phyloP scores from a whole-genome alignment of 306 rosid genomes.

The Citrullus colocynthis region DNA sequence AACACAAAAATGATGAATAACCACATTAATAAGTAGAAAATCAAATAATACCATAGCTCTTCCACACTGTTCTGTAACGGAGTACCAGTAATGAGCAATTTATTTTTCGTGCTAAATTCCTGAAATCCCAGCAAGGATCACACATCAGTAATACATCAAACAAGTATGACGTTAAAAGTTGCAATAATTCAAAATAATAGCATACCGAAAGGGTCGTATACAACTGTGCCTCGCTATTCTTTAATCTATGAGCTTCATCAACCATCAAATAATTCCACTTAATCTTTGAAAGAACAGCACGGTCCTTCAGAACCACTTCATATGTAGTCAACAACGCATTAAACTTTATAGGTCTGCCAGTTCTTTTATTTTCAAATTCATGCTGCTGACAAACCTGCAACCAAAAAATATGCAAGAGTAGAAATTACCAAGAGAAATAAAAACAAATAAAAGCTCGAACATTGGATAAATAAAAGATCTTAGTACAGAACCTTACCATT shows the following conservation, averaged over 20 bases:
- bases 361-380: slow-evolving; percentile 69
- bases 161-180: slow-evolving; percentile 1
- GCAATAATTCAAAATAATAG: slow-evolving; percentile 10
- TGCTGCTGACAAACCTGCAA: slow-evolving; percentile 94
- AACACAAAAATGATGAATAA: not conserved
- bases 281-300: slow-evolving; percentile 83
- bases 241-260: slow-evolving; percentile 98
- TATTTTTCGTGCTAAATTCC: slow-evolving; percentile 99
- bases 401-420: not conserved
- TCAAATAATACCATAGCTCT: slow-evolving; percentile 70
- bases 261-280: slow-evolving; percentile 98
- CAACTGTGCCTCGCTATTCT: slow-evolving; percentile 97
- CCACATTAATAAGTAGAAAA: not conserved
- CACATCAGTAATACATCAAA: slow-evolving; percentile 5
- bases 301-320: slow-evolving; percentile 93
- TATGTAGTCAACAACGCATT: slow-evolving; percentile 84
- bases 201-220: slow-evolving; percentile 89
- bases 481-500: not conserved
- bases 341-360: slow-evolving; percentile 70
- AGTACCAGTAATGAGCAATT: slow-evolving; percentile 95
- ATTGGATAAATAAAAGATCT: not conserved
- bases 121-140: slow-evolving; percentile 18
- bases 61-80: slow-evolving; percentile 97
- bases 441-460: not conserved
- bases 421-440: not conserved